These are phyloP conservation scores for Coemansia sp. DNA, from an alignment of 192 early-diverging fungal genomes.

Conservation along the genomic window DNA sequence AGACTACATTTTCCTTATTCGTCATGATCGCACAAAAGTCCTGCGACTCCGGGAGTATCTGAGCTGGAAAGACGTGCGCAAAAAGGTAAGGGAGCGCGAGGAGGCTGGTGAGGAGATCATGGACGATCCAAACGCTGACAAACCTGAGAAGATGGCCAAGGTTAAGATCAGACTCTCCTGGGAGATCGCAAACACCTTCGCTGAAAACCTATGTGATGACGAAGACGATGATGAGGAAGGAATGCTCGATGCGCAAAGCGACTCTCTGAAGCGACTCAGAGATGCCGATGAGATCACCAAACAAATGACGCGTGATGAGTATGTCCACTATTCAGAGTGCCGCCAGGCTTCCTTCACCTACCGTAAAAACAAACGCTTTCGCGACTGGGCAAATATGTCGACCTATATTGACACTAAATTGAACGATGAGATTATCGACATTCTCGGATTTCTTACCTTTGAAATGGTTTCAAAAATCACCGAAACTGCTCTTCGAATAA, in stretches of 20 bases:
- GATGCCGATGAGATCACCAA: slow-evolving; percentile 91
- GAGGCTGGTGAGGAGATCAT: slow-evolving; percentile 55
- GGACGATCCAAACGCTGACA: slow-evolving; percentile 54
- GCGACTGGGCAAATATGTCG: slow-evolving; percentile 94
- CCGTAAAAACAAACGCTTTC: slow-evolving; percentile 89
- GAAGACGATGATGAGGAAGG: slow-evolving; percentile 89
- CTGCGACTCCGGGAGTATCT: slow-evolving; percentile 88
- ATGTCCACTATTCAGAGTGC: slow-evolving; percentile 98
- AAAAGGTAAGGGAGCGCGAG: slow-evolving; percentile 82
- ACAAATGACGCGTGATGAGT: slow-evolving; percentile 98
- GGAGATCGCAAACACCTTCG: slow-evolving; percentile 86
- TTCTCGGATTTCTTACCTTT: slow-evolving; percentile 92
- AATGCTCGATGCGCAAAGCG: slow-evolving; percentile 80
- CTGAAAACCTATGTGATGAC: slow-evolving; percentile 77
- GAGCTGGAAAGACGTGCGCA: slow-evolving; percentile 95
- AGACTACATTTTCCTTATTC: slow-evolving; percentile 95
- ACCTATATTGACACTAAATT: slow-evolving; percentile 87
- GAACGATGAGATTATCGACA: slow-evolving; percentile 93
- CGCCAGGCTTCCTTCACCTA: slow-evolving; percentile 97
- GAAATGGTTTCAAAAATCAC: slow-evolving; percentile 94
- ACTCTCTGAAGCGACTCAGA: slow-evolving; percentile 80
- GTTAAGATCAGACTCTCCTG: slow-evolving; percentile 88
- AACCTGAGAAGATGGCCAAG: slow-evolving; percentile 58
- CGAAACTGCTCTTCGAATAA: slow-evolving; percentile 80
- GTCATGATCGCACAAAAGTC: slow-evolving; percentile 92